Evolutionary conservation across 2,329 filamentous ascomycete species (phyloP), one percentile per base, ranked within the genome.

Genomic region (Metarhizium brunneum): DNA sequence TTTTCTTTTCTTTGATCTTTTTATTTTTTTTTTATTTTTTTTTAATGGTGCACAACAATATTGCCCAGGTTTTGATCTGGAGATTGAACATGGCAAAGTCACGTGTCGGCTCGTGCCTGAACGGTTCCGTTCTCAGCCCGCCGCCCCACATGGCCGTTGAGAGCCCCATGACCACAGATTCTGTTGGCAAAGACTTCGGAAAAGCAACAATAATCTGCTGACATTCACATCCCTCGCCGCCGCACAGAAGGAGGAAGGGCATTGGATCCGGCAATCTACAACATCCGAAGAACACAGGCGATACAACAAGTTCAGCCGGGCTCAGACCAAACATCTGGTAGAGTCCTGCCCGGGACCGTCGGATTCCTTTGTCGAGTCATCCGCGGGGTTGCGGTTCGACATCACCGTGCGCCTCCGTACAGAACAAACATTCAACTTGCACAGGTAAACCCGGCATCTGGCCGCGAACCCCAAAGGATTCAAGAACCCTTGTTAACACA

Each of bases 121-220:
- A n/a, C 4, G 3, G 25, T 25, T 25, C 25, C 6, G 13, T n/a
- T 49, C 47, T 20, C 13, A 49, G 30, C 47, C 25, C 48, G 29
- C 52, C 32, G 42, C 51, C 55, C 55, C 55, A 56, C 51, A 30
- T 51, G 45, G 38, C 32, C 10, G 47, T 42, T 30, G 10, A 16
- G 32, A 40, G 50, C 52, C 55, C 38, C 55, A 51, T 56, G 55
- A 51, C 47, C 35, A 54, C 51, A 35, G 50, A 18, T 16, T 50
- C 42, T 51, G 47, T 42, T 35, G 40, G 40, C 51, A 42, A 47
- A 47, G 45, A 20, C 47, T 53, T 7, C 25, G 25, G 54, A 29
- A 43, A 13, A n/a, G 13, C 47, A 30, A 20, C 40, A 43, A 42
- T 38, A 32, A 32, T 42, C 40, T 48, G 45, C 49, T 36, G 20